These are phyloP conservation scores for Fragilaria radians DNA, from an alignment of 108 stramenopile genomes.

Conservation along the genomic window DNA sequence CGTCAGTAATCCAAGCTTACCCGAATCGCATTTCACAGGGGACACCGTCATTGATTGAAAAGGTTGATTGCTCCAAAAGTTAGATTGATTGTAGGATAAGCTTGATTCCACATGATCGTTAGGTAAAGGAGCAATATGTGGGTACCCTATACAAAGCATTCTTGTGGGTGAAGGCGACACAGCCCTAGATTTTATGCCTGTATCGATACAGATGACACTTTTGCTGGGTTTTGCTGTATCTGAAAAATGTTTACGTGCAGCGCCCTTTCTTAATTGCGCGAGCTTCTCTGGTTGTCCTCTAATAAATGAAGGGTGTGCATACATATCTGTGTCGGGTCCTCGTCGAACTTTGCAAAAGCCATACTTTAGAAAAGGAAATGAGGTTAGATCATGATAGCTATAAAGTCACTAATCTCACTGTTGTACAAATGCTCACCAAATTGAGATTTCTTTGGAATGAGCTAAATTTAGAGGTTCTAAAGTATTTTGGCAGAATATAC, in stretches of 20 bases:
- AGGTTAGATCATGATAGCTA: not conserved
- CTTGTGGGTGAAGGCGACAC: not conserved
- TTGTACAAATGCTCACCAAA: slow-evolving; percentile 45
- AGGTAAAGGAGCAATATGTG: not conserved
- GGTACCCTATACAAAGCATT: not conserved
- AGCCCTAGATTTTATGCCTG: not conserved
- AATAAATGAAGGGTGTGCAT: slow-evolving; percentile 62
- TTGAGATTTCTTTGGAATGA: slow-evolving; percentile 91
- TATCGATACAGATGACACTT: not conserved
- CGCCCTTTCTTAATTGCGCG: slow-evolving; percentile 46
- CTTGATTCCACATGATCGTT: not conserved
- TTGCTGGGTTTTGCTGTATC: not conserved
- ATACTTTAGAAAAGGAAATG: slow-evolving; percentile 38
- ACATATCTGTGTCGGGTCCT: slow-evolving; percentile 69
- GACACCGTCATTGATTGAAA: not conserved
- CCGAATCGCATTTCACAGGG: not conserved
- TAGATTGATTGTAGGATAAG: not conserved
- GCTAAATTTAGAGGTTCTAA: slow-evolving; percentile 86
- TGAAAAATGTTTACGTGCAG: too few species aligned
- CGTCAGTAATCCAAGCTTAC: not conserved
- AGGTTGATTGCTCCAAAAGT: not conserved
- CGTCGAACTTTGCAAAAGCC: slow-evolving; percentile 76
- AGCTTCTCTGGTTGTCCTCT: slow-evolving; percentile 50
- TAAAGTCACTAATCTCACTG: not conserved
- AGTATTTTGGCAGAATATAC: slow-evolving; percentile 76